phyloP scores from a whole-genome alignment of 129 eudicot species.

The Daucus carota region DH1_v3.0 NC_030382.2:26400501-26401000 shows the following conservation, averaged over 20 bases:
- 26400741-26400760: slow-evolving; percentile 29
- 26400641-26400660: slow-evolving; percentile 14
- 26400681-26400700: slow-evolving; percentile 23
- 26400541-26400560: not conserved
- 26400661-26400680: slow-evolving; percentile 9
- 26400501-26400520: slow-evolving; percentile 19
- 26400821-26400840: not conserved
- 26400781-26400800: slow-evolving; percentile 20
- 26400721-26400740: slow-evolving; percentile 23
- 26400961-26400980: not conserved
- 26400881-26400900: not conserved
- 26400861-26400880: too few species aligned
- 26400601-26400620: slow-evolving; percentile 19
- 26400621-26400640: slow-evolving; percentile 19
- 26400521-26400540: slow-evolving; percentile 23
- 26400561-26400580: not conserved
- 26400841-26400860: not conserved
- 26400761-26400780: slow-evolving; percentile 41
- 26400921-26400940: too few species aligned
- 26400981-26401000: too few species aligned
- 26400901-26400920: too few species aligned
- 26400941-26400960: not conserved
- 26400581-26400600: not conserved
- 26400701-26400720: slow-evolving; percentile 32
- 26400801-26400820: slow-evolving; percentile 27